A percentile compares a stretch with the other conserved stretches of the same genome.
Evolutionary conservation across 768 basidiomycete genomes (phyloP).

Genomic region (Steccherinum ochraceum): DNA sequence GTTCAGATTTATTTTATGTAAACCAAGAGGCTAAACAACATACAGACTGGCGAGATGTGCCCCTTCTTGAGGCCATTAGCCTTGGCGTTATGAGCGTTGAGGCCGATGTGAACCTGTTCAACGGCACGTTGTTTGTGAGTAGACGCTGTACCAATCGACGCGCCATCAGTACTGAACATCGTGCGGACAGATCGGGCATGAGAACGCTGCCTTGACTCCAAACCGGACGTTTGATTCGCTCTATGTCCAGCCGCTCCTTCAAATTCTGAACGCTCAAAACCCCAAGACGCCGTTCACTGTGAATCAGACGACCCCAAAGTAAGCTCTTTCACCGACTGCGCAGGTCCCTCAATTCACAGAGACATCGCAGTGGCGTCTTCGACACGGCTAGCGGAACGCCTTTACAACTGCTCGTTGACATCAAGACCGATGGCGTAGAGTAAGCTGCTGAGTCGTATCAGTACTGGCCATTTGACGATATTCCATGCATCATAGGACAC

Average conservation of each 20-base stretch:
- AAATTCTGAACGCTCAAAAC: constrained; percentile 35
- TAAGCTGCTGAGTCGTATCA: constrained; percentile 18
- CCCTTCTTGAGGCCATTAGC: constrained; percentile 41
- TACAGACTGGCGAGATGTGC: constrained; percentile 47
- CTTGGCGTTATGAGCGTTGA: constrained; percentile 46
- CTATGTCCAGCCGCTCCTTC: constrained; percentile 40
- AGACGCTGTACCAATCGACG: background rate
- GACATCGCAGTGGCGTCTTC: constrained; percentile 40
- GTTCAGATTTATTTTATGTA: background rate
- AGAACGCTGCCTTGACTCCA: constrained; percentile 34
- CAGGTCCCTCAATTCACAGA: background rate
- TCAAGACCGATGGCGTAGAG: constrained; percentile 46
- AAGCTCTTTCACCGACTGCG: constrained; percentile 10
- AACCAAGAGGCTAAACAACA: background rate
- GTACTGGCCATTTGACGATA: constrained; percentile 5
- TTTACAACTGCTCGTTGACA: constrained; percentile 44
- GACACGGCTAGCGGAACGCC: constrained; percentile 35
- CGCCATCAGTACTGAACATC: background rate
- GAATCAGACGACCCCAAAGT: constrained; percentile 37
- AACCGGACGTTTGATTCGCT: constrained; percentile 40
- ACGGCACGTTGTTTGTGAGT: constrained; percentile 38
- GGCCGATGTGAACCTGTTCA: constrained; percentile 45
- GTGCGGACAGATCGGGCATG: constrained; percentile 37
- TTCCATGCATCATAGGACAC: constrained; percentile 29
- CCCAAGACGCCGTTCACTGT: constrained; percentile 35